Evolutionary conservation across 2,329 filamentous ascomycete genomes (phyloP).

Genomic region (Epichloe sylvatica): DNA sequence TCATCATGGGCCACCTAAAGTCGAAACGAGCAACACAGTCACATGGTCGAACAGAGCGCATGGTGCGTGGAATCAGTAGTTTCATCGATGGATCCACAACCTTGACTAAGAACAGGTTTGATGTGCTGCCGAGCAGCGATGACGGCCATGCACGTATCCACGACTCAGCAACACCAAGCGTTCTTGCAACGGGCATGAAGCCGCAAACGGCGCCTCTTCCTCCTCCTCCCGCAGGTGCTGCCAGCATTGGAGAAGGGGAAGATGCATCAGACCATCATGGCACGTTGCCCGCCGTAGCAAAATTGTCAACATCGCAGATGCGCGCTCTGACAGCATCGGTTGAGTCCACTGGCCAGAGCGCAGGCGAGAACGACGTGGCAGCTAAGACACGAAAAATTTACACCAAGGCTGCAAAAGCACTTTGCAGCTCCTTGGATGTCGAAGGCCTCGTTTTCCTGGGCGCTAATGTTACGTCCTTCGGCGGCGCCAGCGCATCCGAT

Average conservation of each 20-base stretch:
- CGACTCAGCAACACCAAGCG: neutral
- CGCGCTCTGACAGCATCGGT: neutral
- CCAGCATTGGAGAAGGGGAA: neutral
- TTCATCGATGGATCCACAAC: slow-evolving; percentile 13
- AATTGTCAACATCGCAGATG: neutral
- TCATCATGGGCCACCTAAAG: slow-evolving; percentile 20
- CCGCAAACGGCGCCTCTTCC: neutral
- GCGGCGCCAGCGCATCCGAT: neutral
- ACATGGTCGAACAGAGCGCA: slow-evolving; percentile 16
- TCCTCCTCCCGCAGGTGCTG: neutral
- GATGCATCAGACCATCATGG: neutral
- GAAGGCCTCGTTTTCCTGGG: slow-evolving; percentile 1
- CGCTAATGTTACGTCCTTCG: neutral
- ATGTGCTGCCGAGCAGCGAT: neutral
- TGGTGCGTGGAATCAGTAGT: slow-evolving; percentile 19
- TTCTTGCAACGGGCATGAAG: neutral
- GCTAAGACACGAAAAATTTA: neutral
- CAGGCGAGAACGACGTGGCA: neutral
- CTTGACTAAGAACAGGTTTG: neutral
- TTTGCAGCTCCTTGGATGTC: neutral
- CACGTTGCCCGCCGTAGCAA: neutral
- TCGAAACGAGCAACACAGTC: slow-evolving; percentile 11
- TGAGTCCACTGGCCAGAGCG: neutral
- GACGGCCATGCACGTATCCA: slow-evolving; percentile 10
- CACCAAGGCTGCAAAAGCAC: slow-evolving; percentile 1